Evolutionary conservation across 2,329 filamentous ascomycete genomes (phyloP).

Genomic region (Fusarium brachygibbosum): DNA sequence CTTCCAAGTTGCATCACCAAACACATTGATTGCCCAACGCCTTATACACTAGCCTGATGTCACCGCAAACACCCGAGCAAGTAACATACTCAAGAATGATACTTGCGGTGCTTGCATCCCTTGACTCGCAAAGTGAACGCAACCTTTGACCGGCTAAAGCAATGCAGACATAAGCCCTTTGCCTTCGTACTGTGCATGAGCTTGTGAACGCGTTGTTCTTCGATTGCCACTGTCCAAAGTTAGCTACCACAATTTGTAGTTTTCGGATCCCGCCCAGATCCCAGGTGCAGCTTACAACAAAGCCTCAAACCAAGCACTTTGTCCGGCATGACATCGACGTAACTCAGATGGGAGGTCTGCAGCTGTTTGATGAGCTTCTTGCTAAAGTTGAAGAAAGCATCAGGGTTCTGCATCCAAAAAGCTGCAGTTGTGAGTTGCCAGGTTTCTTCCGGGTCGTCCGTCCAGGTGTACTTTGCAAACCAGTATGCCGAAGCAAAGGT

Average conservation of each 20-base stretch:
- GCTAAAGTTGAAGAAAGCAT: conserved; percentile 25
- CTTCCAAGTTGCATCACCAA: background rate
- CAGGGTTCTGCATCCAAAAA: conserved; percentile 13
- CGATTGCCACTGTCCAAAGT: conserved; percentile 23
- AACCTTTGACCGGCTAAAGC: conserved; percentile 12
- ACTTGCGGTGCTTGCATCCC: conserved; percentile 24
- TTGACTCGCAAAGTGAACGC: conserved; percentile 20
- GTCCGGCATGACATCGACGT: conserved; percentile 7
- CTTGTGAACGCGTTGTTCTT: conserved; percentile 24
- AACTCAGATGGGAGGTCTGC: conserved; percentile 11
- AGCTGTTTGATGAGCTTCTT: conserved; percentile 28
- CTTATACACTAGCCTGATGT: background rate
- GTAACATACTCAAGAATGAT: conserved; percentile 1
- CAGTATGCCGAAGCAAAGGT: conserved; percentile 25
- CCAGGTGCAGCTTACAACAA: conserved; percentile 11
- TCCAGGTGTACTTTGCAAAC: conserved; percentile 25
- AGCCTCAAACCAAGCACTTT: conserved; percentile 22
- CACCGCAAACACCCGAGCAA: background rate
- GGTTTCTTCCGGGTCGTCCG: conserved; percentile 26
- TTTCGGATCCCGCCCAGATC: accelerated
- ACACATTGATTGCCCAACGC: background rate
- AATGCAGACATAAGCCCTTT: conserved; percentile 28
- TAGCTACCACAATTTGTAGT: background rate
- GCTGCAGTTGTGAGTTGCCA: conserved; percentile 29
- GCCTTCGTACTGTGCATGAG: conserved; percentile 2